Evolutionary conservation across 2,329 filamentous ascomycete genomes (phyloP), one percentile per base, ranked within the genome.

Genomic region (Talaromyces sp.): DNA sequence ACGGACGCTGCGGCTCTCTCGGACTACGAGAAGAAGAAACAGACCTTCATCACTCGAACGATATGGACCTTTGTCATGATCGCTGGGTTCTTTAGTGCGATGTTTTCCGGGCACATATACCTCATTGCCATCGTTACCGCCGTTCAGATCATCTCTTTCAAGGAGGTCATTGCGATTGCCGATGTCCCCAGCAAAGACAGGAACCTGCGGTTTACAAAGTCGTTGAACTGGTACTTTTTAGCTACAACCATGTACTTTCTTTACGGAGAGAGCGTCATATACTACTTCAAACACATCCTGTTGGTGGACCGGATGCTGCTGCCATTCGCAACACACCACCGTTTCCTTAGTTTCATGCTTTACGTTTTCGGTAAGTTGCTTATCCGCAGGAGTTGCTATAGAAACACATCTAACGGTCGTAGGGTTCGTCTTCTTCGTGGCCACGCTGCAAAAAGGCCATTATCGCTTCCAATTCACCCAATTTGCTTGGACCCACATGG

Each of bases 41-140:
- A 93, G 78, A 97, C 95, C 78, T 98, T 99, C 83, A 91, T 97
- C 74, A 96, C 93, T 45, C 89, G 95, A 74, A 94, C 94, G 63
- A 92, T 97, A 84, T 99, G 95, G 95, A 97, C 92, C 3, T 89
- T 99, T 69, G 89, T 97, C 80, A 99, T 99, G 95, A 96, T 99
- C 72, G 91, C 84, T 63, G 86, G 88, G 74, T 99, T 99, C 85
- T 97, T 98, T 80, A 85, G 87, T 65, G 88, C 92, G 69, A 91
- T 99, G 79, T 96, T 97, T 82, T 92, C 93, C 74, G 95, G 95
- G 68, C 95, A 99, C 81, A 93, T 99, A 77, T 99, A 98, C 83
- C 91, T 99, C 77, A 92, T 99, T 76, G 89, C 89, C 73, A 89
- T 97, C 76, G 91, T 97, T 72, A 98, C 95, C 31, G 91, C 91